These are phyloP conservation scores for Marasmius tenuissimus DNA, from an alignment of 1,284 basidiomycete species.

Conservation along the genomic window DNA sequence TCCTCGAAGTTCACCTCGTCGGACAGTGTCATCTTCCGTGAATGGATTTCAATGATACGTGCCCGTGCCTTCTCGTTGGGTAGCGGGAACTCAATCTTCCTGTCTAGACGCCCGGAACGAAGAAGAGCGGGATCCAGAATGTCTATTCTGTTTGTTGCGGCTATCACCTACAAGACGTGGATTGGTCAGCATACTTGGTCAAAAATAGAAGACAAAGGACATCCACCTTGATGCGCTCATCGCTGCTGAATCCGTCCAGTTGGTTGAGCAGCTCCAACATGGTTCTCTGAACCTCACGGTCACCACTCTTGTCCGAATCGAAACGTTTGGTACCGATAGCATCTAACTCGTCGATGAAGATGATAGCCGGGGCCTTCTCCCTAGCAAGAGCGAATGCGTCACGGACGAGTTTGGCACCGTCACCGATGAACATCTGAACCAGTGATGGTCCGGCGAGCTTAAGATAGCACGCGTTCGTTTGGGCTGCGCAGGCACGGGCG, in stretches of 20 bases:
- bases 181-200: constrained; percentile 10
- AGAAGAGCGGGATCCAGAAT: constrained; percentile 98
- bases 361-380: constrained; percentile 97
- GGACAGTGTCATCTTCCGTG: constrained; percentile 89
- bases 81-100: constrained; percentile 94
- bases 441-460: constrained; percentile 97
- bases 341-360: constrained; percentile 98
- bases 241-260: constrained; percentile 94
- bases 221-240: constrained; percentile 92
- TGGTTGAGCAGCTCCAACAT: constrained; percentile 99
- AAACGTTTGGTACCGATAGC: constrained; percentile 98
- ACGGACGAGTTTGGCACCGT: constrained; percentile 96
- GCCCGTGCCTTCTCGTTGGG: constrained; percentile 95
- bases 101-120: constrained; percentile 94
- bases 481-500: constrained; percentile 95
- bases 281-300: constrained; percentile 98
- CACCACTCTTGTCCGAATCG: constrained; percentile 97
- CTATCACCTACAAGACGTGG: constrained; percentile 77
- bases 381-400: constrained; percentile 98
- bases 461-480: constrained; percentile 97
- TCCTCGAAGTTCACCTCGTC: constrained; percentile 89
- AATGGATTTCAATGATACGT: constrained; percentile 95
- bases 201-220: constrained; percentile 1
- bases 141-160: constrained; percentile 98
- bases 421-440: constrained; percentile 99